Evolutionary conservation across 1,284 basidiomycete genomes (phyloP), one percentile per base, ranked within the genome.

Genomic region (Tausonia pullulans): DNA sequence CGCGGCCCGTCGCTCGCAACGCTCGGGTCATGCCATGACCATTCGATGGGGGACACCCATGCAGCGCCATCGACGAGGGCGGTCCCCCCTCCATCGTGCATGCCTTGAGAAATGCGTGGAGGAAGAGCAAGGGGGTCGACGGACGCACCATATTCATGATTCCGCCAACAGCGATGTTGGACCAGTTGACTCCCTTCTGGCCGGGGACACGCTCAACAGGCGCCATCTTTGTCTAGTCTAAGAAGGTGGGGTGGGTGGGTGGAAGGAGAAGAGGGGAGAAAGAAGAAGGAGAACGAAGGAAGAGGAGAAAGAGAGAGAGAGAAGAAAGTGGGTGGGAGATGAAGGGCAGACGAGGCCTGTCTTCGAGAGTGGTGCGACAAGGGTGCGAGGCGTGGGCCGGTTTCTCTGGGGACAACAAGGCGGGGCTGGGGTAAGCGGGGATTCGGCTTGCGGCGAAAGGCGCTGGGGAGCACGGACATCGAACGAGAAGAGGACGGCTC

Each of bases 101-200:
- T 27, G 27, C 27, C 27, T 27, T 27, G 27, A 27, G 27, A 27
- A 27, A 27, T 27, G 27, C 27, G 27, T 27, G 27, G 44, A 44
- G 27, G 50, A 58, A 64, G 61, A 64, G 62, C 11, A 6, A 56
- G 8, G 63, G 44, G n/a, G 56, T n/a, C 9, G 5, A 50, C 51
- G n/a, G 27, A 59, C 67, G 68, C 78, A 91, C 89, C 88, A 95
- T 88, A 81, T 95, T 93, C 90, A 96, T 96, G 57, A 67, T 79
- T 79, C 77, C 76, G 88, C 94, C 94, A 77, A 98, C 90, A 69
- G 94, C 95, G 79, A 98, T 97, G 81, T 98, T 98, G 73, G 91
- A 94, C 93, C 93, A 98, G 79, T 84, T 94, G 74, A 97, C 84
- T 73, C 93, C 92, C 78, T 95, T 95, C 78, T 94, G 87, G 69